phyloP scores from a whole-genome alignment of 345 rosid genomes.

The Gossypium raimondii region DNA sequence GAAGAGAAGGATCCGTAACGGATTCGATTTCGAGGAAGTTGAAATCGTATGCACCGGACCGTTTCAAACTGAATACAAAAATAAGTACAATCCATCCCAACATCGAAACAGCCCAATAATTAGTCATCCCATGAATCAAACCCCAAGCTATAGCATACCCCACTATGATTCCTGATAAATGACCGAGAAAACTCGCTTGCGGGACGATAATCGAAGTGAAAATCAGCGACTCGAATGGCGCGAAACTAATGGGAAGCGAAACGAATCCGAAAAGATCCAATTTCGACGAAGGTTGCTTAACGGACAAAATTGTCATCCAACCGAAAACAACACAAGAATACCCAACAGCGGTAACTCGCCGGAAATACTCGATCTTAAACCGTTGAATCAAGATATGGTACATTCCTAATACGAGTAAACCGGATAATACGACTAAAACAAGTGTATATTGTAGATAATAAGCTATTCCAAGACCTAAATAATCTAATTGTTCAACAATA shows the following conservation, averaged over 20 bases:
- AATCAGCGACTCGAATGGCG: constrained; percentile 89
- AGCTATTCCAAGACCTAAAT: constrained; percentile 68
- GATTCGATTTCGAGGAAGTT: constrained; percentile 82
- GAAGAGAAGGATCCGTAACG: constrained; percentile 77
- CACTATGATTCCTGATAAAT: constrained; percentile 82
- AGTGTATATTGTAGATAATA: constrained; percentile 91
- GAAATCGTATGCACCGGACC: constrained; percentile 81
- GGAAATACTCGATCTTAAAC: constrained; percentile 79
- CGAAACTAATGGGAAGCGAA: constrained; percentile 94
- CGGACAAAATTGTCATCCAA: constrained; percentile 96
- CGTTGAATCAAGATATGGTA: constrained; percentile 70
- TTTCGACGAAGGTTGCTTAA: constrained; percentile 93
- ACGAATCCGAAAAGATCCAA: constrained; percentile 83
- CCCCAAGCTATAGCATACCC: constrained; percentile 98
- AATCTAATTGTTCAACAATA: constrained; percentile 65
- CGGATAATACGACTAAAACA: constrained; percentile 70
- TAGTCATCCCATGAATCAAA: constrained; percentile 88
- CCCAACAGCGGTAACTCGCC: constrained; percentile 93
- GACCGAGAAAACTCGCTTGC: constrained; percentile 96
- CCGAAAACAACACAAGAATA: constrained; percentile 98
- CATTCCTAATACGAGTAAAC: constrained; percentile 66
- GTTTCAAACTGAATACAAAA: constrained; percentile 82
- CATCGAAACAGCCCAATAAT: constrained; percentile 88
- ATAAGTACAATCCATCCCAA: constrained; percentile 72
- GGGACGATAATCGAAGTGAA: constrained; percentile 97